Evolutionary conservation across 2,329 filamentous ascomycete genomes (phyloP).

Genomic region (Penicillium freii): DNA sequence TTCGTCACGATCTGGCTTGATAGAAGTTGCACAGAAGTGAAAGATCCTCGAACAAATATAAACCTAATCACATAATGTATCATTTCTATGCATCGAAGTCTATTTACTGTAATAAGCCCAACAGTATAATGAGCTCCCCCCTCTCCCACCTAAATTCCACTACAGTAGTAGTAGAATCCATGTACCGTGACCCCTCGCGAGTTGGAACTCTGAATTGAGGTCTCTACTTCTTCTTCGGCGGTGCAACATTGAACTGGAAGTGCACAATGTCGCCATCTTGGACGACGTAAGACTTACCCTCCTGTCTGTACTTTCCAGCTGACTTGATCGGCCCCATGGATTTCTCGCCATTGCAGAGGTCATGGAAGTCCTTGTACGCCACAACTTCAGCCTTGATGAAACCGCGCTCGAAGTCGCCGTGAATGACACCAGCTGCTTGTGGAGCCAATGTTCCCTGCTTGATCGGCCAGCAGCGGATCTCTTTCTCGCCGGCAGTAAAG

Average conservation of each 20-base stretch:
- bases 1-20: neutral
- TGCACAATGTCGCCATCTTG: neutral
- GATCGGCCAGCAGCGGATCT: slow-evolving; percentile 9
- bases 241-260: slow-evolving; percentile 5
- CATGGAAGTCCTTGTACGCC: slow-evolving; percentile 7
- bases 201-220: neutral
- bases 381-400: slow-evolving; percentile 11
- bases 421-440: slow-evolving; percentile 7
- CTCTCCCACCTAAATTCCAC: neutral
- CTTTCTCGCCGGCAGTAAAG: slow-evolving; percentile 9
- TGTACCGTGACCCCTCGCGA: neutral
- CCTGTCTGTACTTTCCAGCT: slow-evolving; percentile 5
- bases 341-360: slow-evolving; percentile 5
- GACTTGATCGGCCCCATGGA: slow-evolving; percentile 7
- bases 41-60: neutral
- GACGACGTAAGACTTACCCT: slow-evolving; percentile 3
- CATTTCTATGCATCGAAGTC: neutral
- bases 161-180: neutral
- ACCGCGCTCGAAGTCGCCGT: slow-evolving; percentile 6
- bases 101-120: neutral
- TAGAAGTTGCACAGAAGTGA: neutral
- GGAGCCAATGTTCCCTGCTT: neutral
- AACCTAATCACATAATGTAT: neutral
- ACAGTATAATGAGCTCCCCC: neutral
- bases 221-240: neutral